phyloP scores from a whole-genome alignment of 495 filamentous ascomycete species.

The Neurospora sp. region DNA sequence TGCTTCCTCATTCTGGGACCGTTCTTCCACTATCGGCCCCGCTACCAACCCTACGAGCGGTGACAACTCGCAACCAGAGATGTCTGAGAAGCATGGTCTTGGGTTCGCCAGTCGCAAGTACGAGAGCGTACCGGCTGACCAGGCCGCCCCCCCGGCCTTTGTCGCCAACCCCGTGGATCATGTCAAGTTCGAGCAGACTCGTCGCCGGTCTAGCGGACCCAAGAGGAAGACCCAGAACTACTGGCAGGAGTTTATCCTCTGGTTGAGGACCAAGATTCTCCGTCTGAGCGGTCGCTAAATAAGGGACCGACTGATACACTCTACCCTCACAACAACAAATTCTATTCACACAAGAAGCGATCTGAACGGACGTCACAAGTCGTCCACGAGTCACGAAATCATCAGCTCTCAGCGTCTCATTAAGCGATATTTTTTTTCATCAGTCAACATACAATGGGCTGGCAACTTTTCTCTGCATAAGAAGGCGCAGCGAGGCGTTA shows the following conservation, averaged over 20 bases:
- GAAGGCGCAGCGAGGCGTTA: not conserved
- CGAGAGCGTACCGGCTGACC: slow-evolving; percentile 23
- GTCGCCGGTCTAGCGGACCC: slow-evolving; percentile 26
- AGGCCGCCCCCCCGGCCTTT: slow-evolving; percentile 17
- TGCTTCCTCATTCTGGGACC: not conserved
- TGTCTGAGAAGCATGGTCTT: slow-evolving; percentile 15
- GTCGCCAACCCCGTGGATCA: slow-evolving; percentile 16
- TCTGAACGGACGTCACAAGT: not conserved
- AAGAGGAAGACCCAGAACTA: slow-evolving; percentile 44
- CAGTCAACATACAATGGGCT: not conserved
- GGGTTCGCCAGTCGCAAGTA: slow-evolving; percentile 34
- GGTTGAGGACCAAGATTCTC: slow-evolving; percentile 43
- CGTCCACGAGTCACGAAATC: not conserved
- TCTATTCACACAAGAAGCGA: not conserved
- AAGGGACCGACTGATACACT: not conserved
- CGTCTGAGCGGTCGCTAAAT: slow-evolving; percentile 21
- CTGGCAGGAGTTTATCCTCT: slow-evolving; percentile 45
- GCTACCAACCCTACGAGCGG: not conserved
- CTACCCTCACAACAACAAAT: not conserved
- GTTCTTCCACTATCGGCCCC: slow-evolving; percentile 3
- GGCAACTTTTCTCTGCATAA: not conserved
- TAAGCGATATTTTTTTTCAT: not conserved
- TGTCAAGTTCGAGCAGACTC: slow-evolving; percentile 24
- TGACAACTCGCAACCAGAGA: not conserved
- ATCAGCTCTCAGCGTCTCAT: not conserved